A percentile compares a stretch with the other conserved stretches of the same genome.
Evolutionary conservation across 2,329 filamentous ascomycete species (phyloP).

Genomic region (Pseudogymnoascus sp.): DNA sequence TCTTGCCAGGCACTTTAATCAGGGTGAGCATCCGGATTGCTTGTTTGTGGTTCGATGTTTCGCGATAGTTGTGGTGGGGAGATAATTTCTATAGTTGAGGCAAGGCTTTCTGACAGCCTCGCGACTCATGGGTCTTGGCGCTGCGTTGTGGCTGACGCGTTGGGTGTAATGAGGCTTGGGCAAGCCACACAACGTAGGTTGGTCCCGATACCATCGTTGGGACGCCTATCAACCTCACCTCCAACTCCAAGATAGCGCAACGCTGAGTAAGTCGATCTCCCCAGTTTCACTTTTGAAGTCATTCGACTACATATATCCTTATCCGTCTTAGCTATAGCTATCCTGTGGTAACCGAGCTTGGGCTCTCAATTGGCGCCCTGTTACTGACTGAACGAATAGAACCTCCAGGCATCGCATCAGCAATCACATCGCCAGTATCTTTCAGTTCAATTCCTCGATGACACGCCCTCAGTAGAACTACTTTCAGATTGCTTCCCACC

Average conservation of each 20-base stretch:
- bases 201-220: constrained; percentile 2
- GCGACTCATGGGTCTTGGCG: not conserved
- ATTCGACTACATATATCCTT: not conserved
- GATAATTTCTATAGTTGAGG: not conserved
- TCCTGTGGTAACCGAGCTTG: not conserved
- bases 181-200: constrained; percentile 4
- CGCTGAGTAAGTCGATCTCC: constrained; percentile 1
- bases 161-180: constrained; percentile 7
- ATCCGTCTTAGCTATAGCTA: not conserved
- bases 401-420: not conserved
- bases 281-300: not conserved
- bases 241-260: constrained; percentile 3
- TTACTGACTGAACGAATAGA: not conserved
- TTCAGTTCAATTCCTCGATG: not conserved
- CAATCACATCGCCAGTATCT: not conserved
- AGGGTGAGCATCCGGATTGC: constrained; percentile 18
- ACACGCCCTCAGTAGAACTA: not conserved
- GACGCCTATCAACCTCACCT: constrained; percentile 5
- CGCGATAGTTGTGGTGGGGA: not conserved
- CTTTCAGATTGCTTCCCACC: not conserved
- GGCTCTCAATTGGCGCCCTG: constrained; percentile 1
- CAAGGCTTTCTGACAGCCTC: not conserved
- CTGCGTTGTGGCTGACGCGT: constrained; percentile 4
- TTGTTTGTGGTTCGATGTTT: not conserved
- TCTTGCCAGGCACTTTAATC: constrained; percentile 26